A percentile compares a stretch with the other conserved stretches of the same genome.
Conservation (phyloP, 148 eudicot species). For the Cornus kousa region DNA sequence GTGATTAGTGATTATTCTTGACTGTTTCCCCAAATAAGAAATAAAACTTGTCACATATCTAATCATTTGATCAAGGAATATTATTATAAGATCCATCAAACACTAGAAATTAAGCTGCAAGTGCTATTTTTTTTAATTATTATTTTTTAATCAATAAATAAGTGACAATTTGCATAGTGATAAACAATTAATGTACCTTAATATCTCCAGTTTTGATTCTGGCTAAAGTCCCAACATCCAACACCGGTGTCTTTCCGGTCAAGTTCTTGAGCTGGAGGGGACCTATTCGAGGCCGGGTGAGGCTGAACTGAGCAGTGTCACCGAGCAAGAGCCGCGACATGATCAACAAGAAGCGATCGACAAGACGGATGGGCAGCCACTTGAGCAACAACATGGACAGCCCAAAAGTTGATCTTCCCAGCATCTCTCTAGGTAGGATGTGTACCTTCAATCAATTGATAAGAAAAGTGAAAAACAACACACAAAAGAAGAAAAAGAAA, state of each 20-base stretch:
- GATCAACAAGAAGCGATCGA: slow-evolving; percentile 49
- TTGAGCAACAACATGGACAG: slow-evolving; percentile 71
- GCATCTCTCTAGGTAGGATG: slow-evolving; percentile 67
- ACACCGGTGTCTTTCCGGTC: slow-evolving; percentile 68
- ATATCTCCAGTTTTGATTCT: slow-evolving; percentile 66
- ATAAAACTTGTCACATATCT: too few relatives aligned
- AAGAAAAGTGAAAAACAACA: too few relatives aligned
- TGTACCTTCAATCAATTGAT: slow-evolving; percentile 42
- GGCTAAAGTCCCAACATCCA: slow-evolving; percentile 72
- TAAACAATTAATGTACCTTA: slow-evolving; percentile 36
- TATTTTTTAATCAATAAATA: too few relatives aligned
- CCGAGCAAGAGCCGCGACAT: slow-evolving; percentile 59
- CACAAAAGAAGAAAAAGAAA: not conserved
- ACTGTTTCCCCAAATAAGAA: too few relatives aligned
- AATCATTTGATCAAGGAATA: slow-evolving; percentile 14
- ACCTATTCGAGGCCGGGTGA: slow-evolving; percentile 51
- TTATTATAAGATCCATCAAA: slow-evolving; percentile 19
- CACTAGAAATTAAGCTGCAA: not conserved
- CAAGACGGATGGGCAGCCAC: slow-evolving; percentile 67
- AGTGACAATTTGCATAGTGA: not conserved
- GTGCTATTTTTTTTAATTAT: too few relatives aligned
- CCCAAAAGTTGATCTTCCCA: slow-evolving; percentile 75
- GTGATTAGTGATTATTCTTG: too few relatives aligned
- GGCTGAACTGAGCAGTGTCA: slow-evolving; percentile 53
- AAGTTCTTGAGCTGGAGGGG: slow-evolving; percentile 58